Base-by-base conservation (phyloP, 2,329 filamentous ascomycete genomes). In the Pseudocercospora fijiensis region DNA sequence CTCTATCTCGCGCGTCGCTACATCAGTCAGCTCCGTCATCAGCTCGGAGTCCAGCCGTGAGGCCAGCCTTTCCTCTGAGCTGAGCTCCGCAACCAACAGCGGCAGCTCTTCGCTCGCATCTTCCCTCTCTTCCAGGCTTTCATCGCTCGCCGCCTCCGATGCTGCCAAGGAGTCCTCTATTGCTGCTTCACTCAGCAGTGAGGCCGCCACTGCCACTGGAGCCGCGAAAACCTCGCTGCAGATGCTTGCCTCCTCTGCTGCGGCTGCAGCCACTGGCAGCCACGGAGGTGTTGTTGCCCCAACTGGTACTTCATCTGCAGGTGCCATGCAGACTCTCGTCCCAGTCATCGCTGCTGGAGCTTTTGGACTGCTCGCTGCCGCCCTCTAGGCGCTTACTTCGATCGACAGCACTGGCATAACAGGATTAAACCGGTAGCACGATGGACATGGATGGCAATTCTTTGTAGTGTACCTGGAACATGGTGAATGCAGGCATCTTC, bases 11-110 rank as follows among this genome's bases (percentile, higher is more conserved):
- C n/a, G 9, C 6, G 49, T 53, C 16, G 49, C 49, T 8, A 16
- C 49, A 26, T 53, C 49, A 53, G 49, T 53, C 49, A 53, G 49
- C 49, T 53, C 49, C 16, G 49, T 53, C 24, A 24, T 53, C 22
- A 53, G 49, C 26, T 53, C 49, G 2, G 49, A 30, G 16, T 53
- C 49, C 49, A 53, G 49, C 49, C 22, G 22, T 16, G 49, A 53
- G 24, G 49, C 49, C 26, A 26, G 22, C 22, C 16, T 53, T 26
- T 53, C 49, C 8, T 53, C 49, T 18, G 26, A 26, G 22, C 49
- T 53, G 16, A 53, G 49, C 49, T 53, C 49, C 16, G 49, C 49
- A 24, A 20, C 16, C 24, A 11, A 7, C 11, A 28, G 3, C 26
- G 49, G 49, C 1, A 53, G 49, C 49, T 27, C 49, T 11, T 53